phyloP scores from a whole-genome alignment of 805 yeast species.

The Yarrowia bubula region DNA sequence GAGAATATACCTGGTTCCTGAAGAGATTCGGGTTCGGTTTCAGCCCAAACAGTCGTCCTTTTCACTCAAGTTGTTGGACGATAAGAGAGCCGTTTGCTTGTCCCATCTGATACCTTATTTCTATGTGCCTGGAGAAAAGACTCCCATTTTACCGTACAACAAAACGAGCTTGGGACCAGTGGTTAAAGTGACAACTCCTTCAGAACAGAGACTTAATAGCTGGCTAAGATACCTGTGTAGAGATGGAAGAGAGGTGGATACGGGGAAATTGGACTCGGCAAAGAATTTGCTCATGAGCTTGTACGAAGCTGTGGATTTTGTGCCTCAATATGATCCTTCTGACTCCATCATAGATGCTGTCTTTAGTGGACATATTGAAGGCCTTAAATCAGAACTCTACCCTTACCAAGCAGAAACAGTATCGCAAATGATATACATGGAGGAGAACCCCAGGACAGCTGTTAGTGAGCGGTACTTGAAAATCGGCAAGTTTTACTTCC shows the following conservation, averaged over 20 bases:
- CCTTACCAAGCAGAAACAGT: constrained; percentile 12
- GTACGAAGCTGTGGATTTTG: not conserved
- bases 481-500: not conserved
- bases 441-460: not conserved
- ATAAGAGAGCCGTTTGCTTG: not conserved
- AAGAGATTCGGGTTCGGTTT: not conserved
- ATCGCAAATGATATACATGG: constrained; percentile 4
- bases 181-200: not conserved
- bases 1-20: constrained; percentile 1
- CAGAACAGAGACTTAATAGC: not conserved
- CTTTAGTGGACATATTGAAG: not conserved
- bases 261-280: not conserved
- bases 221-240: not conserved
- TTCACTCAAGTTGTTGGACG: not conserved
- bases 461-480: not conserved
- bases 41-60: not conserved
- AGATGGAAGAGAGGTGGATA: not conserved
- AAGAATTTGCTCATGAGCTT: not conserved
- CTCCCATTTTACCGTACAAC: not conserved
- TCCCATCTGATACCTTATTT: not conserved
- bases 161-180: not conserved
- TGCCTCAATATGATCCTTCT: not conserved
- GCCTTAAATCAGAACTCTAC: not conserved
- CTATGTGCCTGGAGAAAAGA: not conserved
- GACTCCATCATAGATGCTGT: not conserved